Percentiles rank a stretch among this genome's conserved stretches.
phyloP scores from a whole-genome alignment of 441 rosid species.

The Eruca vesicaria region DNA sequence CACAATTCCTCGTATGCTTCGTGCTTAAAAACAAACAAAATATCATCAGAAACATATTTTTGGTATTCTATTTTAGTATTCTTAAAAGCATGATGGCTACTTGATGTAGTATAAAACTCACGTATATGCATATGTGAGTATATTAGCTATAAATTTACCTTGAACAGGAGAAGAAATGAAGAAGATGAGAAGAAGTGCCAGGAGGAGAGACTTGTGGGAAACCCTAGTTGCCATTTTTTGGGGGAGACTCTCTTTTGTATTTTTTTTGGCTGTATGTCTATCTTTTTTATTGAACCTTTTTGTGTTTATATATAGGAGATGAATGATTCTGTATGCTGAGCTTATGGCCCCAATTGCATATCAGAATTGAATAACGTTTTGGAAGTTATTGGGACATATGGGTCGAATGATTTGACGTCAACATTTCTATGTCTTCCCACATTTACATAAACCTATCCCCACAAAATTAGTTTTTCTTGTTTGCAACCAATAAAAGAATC shows the following conservation, averaged over 20 bases:
- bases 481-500: conserved; percentile 2
- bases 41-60: not conserved
- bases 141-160: conserved; percentile 26
- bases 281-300: conserved; percentile 25
- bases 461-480: conserved; percentile 20
- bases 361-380: conserved; percentile 28
- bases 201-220: conserved; percentile 28
- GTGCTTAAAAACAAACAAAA: not conserved
- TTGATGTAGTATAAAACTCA: not conserved
- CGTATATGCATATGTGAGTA: not conserved
- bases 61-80: not conserved
- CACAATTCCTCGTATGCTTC: conserved; percentile 10
- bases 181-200: conserved; percentile 27
- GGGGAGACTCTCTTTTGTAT: conserved; percentile 5
- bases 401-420: conserved; percentile 30
- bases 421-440: conserved; percentile 32
- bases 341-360: conserved; percentile 28
- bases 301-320: conserved; percentile 36
- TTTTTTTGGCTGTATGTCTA: conserved; percentile 2
- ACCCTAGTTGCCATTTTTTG: conserved; percentile 36
- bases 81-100: not conserved
- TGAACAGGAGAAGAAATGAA: conserved; percentile 21
- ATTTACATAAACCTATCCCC: conserved; percentile 25
- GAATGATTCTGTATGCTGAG: conserved; percentile 30
- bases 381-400: conserved; percentile 37